Evolutionary conservation across 495 filamentous ascomycete genomes (phyloP).

Genomic region (Neurospora sublineolata): DNA sequence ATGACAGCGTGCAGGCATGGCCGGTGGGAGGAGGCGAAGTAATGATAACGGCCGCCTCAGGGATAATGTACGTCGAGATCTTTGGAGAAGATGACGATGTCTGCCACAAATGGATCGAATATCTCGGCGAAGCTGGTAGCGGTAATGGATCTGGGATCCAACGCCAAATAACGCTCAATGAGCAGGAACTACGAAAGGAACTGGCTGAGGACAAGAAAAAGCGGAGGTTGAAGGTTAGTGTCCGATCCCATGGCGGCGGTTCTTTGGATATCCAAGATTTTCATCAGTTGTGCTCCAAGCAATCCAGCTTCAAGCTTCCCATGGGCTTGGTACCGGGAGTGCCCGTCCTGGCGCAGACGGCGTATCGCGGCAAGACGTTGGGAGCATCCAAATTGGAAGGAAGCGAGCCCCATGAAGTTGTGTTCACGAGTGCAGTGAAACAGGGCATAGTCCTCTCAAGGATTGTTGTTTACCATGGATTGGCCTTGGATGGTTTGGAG

Average conservation of each 20-base stretch:
- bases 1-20: conserved; percentile 81
- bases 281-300: conserved; percentile 53
- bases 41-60: conserved; percentile 67
- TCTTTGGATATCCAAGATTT: conserved; percentile 66
- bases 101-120: conserved; percentile 73
- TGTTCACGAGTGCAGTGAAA: conserved; percentile 58
- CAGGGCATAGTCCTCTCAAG: conserved; percentile 64
- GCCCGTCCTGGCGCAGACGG: conserved; percentile 49
- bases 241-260: conserved; percentile 66
- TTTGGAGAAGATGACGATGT: conserved; percentile 61
- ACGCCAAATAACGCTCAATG: conserved; percentile 59
- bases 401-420: conserved; percentile 57
- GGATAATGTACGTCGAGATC: conserved; percentile 73
- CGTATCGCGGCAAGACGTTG: conserved; percentile 66
- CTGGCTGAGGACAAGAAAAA: conserved; percentile 62
- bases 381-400: conserved; percentile 63
- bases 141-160: conserved; percentile 34
- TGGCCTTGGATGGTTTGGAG: conserved; percentile 74
- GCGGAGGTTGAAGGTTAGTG: conserved; percentile 53
- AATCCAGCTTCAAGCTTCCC: conserved; percentile 55
- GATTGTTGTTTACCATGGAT: conserved; percentile 68
- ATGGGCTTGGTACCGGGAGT: conserved; percentile 23
- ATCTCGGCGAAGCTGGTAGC: conserved; percentile 44
- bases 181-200: conserved; percentile 58
- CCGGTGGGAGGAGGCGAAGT: conserved; percentile 71